phyloP scores from a whole-genome alignment of 2,329 filamentous ascomycete genomes.

The Pezicula radicicola region DNA sequence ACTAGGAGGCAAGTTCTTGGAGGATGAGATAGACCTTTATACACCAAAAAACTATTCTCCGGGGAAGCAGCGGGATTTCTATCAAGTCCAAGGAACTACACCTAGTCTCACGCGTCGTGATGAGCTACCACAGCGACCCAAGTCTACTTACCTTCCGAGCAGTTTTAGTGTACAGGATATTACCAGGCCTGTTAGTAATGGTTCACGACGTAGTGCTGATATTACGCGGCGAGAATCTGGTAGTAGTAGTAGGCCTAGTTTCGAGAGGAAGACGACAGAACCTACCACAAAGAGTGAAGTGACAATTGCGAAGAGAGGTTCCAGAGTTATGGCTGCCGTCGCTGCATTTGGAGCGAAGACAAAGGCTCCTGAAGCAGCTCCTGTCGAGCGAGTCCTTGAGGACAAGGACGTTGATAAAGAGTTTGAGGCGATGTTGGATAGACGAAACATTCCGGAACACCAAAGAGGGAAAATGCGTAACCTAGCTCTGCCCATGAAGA shows the following conservation, averaged over 20 bases:
- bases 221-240: constrained; percentile 19
- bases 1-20: constrained; percentile 32
- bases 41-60: constrained; percentile 27
- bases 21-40: constrained; percentile 30
- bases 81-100: constrained; percentile 17
- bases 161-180: constrained; percentile 31
- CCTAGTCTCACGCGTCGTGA: constrained; percentile 23
- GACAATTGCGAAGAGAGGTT: constrained; percentile 42
- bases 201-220: constrained; percentile 23
- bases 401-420: constrained; percentile 54
- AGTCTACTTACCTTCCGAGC: constrained; percentile 28
- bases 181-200: constrained; percentile 21
- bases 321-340: constrained; percentile 62
- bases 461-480: constrained; percentile 94
- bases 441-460: constrained; percentile 89
- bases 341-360: constrained; percentile 56
- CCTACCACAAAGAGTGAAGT: constrained; percentile 20
- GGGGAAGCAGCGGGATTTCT: constrained; percentile 27
- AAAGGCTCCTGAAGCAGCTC: constrained; percentile 31
- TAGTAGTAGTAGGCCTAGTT: constrained; percentile 18
- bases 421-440: constrained; percentile 67
- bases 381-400: constrained; percentile 32
- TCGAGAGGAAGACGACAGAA: constrained; percentile 19
- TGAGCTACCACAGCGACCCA: constrained; percentile 20
- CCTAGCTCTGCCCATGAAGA: constrained; percentile 85